These are phyloP conservation scores for Hordeum vulgare DNA, from an alignment of 176 grass and related monocot species.

Conservation along the genomic window DNA sequence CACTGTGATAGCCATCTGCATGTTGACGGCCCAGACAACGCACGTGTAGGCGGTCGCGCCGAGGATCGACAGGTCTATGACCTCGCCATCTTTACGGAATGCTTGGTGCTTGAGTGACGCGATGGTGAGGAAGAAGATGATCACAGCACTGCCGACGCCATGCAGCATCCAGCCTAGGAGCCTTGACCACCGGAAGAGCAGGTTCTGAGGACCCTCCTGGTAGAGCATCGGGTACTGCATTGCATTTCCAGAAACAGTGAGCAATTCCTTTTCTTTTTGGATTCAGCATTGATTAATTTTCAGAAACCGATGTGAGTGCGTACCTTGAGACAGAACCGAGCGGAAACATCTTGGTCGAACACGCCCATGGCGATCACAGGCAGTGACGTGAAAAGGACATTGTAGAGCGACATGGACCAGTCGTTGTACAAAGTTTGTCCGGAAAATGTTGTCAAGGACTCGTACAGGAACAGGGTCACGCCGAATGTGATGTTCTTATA, in stretches of 20 bases:
- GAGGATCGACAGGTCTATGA: constrained; percentile 32
- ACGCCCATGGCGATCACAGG: constrained; percentile 83
- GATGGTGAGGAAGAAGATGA: constrained; percentile 67
- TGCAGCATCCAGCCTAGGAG: constrained; percentile 76
- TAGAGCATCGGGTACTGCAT: constrained; percentile 82
- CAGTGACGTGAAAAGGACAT: constrained; percentile 77
- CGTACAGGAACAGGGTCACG: constrained; percentile 72
- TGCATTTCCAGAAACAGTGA: neutral
- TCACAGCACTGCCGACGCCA: constrained; percentile 30
- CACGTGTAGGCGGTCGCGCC: constrained; percentile 60
- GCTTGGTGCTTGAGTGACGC: constrained; percentile 42
- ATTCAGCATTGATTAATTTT: neutral
- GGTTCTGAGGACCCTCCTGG: constrained; percentile 82
- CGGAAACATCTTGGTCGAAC: constrained; percentile 82
- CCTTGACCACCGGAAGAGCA: constrained; percentile 73
- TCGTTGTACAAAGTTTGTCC: constrained; percentile 69
- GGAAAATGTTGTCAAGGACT: constrained; percentile 59
- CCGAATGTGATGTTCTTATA: constrained; percentile 97
- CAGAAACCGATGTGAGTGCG: neutral
- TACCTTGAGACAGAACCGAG: constrained; percentile 82
- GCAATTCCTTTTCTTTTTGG: neutral
- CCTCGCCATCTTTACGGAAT: constrained; percentile 41
- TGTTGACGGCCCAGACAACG: constrained; percentile 72
- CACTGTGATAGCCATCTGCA: constrained; percentile 57
- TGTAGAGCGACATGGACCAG: constrained; percentile 60